phyloP scores from a whole-genome alignment of 2,329 filamentous ascomycete species.

The Lachnellula arida region DNA sequence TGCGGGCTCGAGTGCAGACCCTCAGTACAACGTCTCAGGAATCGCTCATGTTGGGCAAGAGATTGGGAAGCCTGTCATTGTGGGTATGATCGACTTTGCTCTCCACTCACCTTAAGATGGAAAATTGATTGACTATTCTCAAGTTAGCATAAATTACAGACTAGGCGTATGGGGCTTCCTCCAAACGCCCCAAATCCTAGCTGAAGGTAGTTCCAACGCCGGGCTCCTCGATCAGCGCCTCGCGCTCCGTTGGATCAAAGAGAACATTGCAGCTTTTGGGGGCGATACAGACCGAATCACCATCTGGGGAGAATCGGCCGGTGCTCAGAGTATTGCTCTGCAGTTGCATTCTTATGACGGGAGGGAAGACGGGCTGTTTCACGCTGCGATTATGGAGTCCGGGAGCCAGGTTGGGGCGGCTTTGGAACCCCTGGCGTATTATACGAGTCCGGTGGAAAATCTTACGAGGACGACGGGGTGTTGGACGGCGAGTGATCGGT shows the following conservation, averaged over 20 bases:
- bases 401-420: slow-evolving; percentile 33
- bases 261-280: slow-evolving; percentile 33
- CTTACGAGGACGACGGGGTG: slow-evolving; percentile 31
- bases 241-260: slow-evolving; percentile 35
- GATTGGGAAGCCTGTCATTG: slow-evolving; percentile 49
- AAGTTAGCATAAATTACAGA: slow-evolving; percentile 55
- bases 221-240: slow-evolving; percentile 58
- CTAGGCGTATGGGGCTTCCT: slow-evolving; percentile 65
- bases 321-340: slow-evolving; percentile 50
- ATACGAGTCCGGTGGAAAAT: slow-evolving; percentile 34
- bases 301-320: slow-evolving; percentile 41
- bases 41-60: slow-evolving; percentile 51
- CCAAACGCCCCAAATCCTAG: slow-evolving; percentile 48
- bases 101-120: not conserved
- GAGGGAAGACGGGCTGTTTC: slow-evolving; percentile 50
- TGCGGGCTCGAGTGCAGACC: slow-evolving; percentile 45
- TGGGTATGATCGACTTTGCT: slow-evolving; percentile 21
- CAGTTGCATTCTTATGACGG: slow-evolving; percentile 53
- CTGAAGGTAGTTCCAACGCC: slow-evolving; percentile 56
- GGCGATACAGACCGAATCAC: slow-evolving; percentile 37
- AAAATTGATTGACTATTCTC: slow-evolving; percentile 1
- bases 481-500: slow-evolving; percentile 16
- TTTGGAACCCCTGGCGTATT: slow-evolving; percentile 31
- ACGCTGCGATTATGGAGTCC: slow-evolving; percentile 49
- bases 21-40: slow-evolving; percentile 60